Conservation (phyloP, 2,329 filamentous ascomycete genomes). For the Cytospora mali region DNA sequence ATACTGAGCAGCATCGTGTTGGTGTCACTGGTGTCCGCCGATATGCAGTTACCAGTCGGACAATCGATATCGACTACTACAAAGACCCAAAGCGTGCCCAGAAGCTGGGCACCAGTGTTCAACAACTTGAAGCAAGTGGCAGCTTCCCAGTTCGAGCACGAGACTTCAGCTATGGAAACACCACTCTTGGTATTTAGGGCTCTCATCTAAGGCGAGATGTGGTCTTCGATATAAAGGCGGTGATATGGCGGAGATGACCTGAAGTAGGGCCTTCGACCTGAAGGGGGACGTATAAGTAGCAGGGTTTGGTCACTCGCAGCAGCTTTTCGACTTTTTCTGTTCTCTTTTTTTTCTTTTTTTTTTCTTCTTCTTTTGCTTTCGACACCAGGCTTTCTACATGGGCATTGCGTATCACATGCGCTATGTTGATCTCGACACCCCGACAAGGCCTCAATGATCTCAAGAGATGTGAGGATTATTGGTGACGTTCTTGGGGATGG, state of each 20-base stretch:
- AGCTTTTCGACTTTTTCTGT: neutral
- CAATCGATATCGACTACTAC: slow-evolving; percentile 21
- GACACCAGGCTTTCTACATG: neutral
- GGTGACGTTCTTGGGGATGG: neutral
- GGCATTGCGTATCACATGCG: neutral
- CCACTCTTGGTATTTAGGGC: neutral
- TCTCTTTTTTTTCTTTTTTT: too few species aligned
- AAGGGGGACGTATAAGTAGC: neutral
- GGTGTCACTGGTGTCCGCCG: slow-evolving; percentile 7
- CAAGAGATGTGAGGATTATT: neutral
- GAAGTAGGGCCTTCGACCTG: neutral
- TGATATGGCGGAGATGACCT: too few species aligned
- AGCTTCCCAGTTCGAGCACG: slow-evolving; percentile 7
- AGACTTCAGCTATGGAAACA: slow-evolving; percentile 6
- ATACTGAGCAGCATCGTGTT: slow-evolving; percentile 28
- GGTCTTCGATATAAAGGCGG: neutral
- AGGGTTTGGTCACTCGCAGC: neutral
- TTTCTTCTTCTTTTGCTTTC: neutral
- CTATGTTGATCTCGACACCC: neutral
- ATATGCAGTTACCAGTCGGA: slow-evolving; percentile 21
- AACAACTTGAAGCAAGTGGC: slow-evolving; percentile 3
- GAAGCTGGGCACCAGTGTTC: slow-evolving; percentile 2
- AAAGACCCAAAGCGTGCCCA: neutral
- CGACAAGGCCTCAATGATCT: neutral
- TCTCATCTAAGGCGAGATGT: neutral